Base-by-base conservation (phyloP, 208 protist genomes). In the Leishmania martiniquensis region DNA sequence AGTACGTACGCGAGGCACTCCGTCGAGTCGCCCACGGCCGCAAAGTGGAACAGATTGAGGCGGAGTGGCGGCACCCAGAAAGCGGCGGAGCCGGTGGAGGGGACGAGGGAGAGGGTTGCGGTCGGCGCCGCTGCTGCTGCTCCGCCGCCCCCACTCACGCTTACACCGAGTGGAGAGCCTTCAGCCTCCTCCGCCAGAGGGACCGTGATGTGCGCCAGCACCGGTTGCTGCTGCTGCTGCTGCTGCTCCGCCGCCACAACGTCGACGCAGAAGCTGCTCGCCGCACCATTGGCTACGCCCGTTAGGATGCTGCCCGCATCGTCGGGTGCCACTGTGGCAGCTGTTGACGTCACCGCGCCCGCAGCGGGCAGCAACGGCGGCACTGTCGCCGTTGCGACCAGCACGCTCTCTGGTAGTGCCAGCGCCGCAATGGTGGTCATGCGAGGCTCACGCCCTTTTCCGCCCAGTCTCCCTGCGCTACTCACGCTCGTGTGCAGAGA, bases 1-100 rank as follows among this genome's bases (percentile, higher is more conserved):
- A 87, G 76, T 65, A 85, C 72, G 77, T 85, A 83, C 49, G 86
- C 86, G 42, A 84, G 74, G 17, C 82, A 83, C 72, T 89, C 86
- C 1, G 80, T 85, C 7, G 86, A 89, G 76, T 89, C 75, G 49
- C 86, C 86, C 9, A 89, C 57, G 25, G 86, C 86, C 25, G 80
- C 77, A 1, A 83, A 83, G 78, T 89, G 86, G 49, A 89, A 89
- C 32, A 80, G 74, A n/a, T 81, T 86, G 7, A 74, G 63, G 1
- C 60, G 77, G 34, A 79, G 69, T 37, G 79, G 68, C 39, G 42
- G 66, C 37, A 74, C 57, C 71, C 80, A 77, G 60, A 79, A 77
- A 52, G 62, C 80, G 6, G 68, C 45, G 51, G 55, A 25, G 7
- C 70, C 74, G 54, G 51, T 68, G 42, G 74, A 57, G 9, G 68